Evolutionary conservation across 208 protist species (phyloP).

Genomic region (Trypanosoma theileri): DNA sequence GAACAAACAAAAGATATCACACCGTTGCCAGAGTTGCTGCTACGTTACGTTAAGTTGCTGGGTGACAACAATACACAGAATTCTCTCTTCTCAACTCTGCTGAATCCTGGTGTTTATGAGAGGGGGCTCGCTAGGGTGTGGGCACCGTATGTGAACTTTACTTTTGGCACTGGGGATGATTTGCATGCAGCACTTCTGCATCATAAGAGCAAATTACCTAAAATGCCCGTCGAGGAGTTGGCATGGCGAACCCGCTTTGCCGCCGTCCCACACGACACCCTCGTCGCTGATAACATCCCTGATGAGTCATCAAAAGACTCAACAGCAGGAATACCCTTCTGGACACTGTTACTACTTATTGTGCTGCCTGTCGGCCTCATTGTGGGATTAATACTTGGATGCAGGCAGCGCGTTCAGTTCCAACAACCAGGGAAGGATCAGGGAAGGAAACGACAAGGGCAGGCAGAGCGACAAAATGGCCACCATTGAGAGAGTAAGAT

Average conservation of each 20-base stretch:
- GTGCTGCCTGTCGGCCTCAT: slow-evolving; percentile 38
- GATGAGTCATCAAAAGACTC: slow-evolving; percentile 44
- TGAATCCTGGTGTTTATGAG: neutral
- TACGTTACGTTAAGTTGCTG: slow-evolving; percentile 38
- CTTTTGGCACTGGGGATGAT: slow-evolving; percentile 52
- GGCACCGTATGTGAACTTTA: slow-evolving; percentile 50
- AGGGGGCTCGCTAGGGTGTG: slow-evolving; percentile 10
- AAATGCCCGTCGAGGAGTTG: slow-evolving; percentile 30
- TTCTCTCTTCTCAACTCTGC: slow-evolving; percentile 18
- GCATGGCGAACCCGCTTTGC: slow-evolving; percentile 46
- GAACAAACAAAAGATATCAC: slow-evolving; percentile 19
- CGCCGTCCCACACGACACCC: slow-evolving; percentile 40
- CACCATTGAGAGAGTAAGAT: neutral
- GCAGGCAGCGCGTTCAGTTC: slow-evolving; percentile 42
- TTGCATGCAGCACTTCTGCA: slow-evolving; percentile 31
- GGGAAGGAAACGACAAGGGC: neutral
- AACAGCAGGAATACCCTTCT: slow-evolving; percentile 43
- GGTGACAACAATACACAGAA: slow-evolving; percentile 31
- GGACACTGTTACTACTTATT: slow-evolving; percentile 46
- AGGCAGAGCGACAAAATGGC: neutral
- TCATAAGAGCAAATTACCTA: slow-evolving; percentile 19
- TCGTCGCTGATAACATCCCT: slow-evolving; percentile 27
- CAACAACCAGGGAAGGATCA: neutral
- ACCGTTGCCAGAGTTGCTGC: slow-evolving; percentile 45
- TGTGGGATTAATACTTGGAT: slow-evolving; percentile 42